phyloP scores from a whole-genome alignment of 176 grass and related monocot genomes.

The Secale cereale region DNA sequence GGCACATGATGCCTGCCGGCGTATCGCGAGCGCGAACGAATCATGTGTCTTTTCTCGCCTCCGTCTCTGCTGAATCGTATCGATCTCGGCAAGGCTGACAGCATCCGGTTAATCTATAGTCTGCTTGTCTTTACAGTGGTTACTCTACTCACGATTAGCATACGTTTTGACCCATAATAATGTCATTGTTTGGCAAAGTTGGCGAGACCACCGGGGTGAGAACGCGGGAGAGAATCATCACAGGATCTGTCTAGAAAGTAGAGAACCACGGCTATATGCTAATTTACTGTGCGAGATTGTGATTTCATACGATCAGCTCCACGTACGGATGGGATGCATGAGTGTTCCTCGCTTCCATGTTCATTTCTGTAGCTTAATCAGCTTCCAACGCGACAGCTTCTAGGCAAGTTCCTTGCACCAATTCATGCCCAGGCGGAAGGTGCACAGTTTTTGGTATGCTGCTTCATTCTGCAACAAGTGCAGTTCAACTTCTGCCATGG shows the following conservation, averaged over 20 bases:
- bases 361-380: too few relatives aligned
- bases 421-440: too few relatives aligned
- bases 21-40: not conserved
- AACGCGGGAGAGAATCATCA: too few relatives aligned
- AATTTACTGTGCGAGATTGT: not conserved
- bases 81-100: not conserved
- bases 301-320: not conserved
- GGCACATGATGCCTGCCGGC: slow-evolving; percentile 21
- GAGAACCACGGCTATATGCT: not conserved
- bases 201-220: not conserved
- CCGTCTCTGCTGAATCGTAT: not conserved
- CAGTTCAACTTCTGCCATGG: too few relatives aligned
- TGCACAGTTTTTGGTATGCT: too few relatives aligned
- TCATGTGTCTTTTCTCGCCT: slow-evolving; percentile 18
- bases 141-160: not conserved
- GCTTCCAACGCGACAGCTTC: too few relatives aligned
- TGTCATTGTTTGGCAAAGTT: not conserved
- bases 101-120: not conserved
- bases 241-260: not conserved
- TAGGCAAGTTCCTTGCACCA: too few relatives aligned
- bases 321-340: not conserved
- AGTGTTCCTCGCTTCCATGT: not conserved
- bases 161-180: slow-evolving; percentile 24
- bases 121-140: too few relatives aligned
- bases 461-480: too few relatives aligned